Base-by-base conservation (phyloP, 2,329 filamentous ascomycete species). In the Graphilbum ipis-grandicollis region DNA sequence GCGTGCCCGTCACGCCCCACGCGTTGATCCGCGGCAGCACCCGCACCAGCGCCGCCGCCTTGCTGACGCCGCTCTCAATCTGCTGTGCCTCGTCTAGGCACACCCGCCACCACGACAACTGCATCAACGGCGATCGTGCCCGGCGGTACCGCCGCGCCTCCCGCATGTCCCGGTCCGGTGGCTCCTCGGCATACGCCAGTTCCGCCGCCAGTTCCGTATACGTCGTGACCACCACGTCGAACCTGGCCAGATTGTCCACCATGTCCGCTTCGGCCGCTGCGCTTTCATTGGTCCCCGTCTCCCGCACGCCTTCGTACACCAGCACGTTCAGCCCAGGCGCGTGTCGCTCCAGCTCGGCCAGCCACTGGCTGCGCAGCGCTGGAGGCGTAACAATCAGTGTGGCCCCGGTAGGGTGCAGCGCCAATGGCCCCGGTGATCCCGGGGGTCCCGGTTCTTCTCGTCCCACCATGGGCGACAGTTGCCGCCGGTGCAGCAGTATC, bases 1-100 rank as follows among this genome's bases (percentile, higher is more conserved):
- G 90, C 1, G 90, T 98, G 31, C 84, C 90, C 0, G 84, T 88
- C 30, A 98, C 75, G 13, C 79, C 85, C 90, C 90, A 96, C 2
- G 84, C 78, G 56, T 93, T 86, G 44, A 81, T 58, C 21, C 90
- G 71, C 32, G 88, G 85, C 42, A 98, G 78, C 19, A 79, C 61
- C 30, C 75, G 72, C 26, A 85, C 85, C 13, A 94, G 75, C 33
- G 67, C 71, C 1, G 90, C 86, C 21, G 88, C 82, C 46, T 83
- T 77, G 47, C 75, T 86, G 4, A 92, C 75, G 25, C 85, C 84
- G 45, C 73, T 88, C 52, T 96, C 88, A 31, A 96, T 75, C 79
- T 93, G 93, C 50, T 98, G 90, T 0, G 88, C 76, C 60, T 77
- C 85, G 40, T 80, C 76, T 1, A 80, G 63, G 37, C 74, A 75